Evolutionary conservation across 805 yeast species (phyloP).

Genomic region (Yarrowia divulgata): DNA sequence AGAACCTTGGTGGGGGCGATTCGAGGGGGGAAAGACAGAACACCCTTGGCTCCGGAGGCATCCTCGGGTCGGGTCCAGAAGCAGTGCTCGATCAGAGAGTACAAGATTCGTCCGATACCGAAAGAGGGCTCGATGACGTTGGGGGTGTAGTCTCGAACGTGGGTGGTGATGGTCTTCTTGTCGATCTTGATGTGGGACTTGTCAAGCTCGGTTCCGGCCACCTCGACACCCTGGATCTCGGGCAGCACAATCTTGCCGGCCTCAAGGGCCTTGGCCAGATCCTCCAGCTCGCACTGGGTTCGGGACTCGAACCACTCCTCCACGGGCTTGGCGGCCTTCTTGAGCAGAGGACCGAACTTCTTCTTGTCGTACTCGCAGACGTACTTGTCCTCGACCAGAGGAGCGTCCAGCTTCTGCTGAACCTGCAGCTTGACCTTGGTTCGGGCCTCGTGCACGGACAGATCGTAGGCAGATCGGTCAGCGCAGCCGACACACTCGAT

Average conservation of each 20-base stretch:
- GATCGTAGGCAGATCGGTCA: conserved; percentile 97
- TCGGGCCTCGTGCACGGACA: conserved; percentile 92
- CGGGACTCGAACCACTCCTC: conserved; percentile 77
- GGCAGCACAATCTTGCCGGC: conserved; percentile 68
- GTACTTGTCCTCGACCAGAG: conserved; percentile 78
- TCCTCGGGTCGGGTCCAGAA: conserved; percentile 96
- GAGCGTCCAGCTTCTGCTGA: conserved; percentile 86
- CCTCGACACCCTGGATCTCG: conserved; percentile 65
- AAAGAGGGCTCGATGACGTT: conserved; percentile 99
- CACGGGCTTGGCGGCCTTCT: conserved; percentile 94
- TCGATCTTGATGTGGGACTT: conserved; percentile 74
- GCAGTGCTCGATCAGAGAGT: conserved; percentile 89
- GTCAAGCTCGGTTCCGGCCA: conserved; percentile 65
- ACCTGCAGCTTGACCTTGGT: conserved; percentile 96
- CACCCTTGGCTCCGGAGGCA: conserved; percentile 72
- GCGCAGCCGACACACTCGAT: conserved; percentile 99
- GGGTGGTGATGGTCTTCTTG: conserved; percentile 81
- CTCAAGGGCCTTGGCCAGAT: conserved; percentile 71
- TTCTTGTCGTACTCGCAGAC: conserved; percentile 92
- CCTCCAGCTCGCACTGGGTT: conserved; percentile 85
- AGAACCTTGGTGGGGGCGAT: conserved; percentile 98
- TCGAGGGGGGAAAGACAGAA: conserved; percentile 88
- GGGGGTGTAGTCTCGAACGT: conserved; percentile 93
- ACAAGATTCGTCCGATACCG: conserved; percentile 97
- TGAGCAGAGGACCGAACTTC: conserved; percentile 96